phyloP scores from a whole-genome alignment of 768 basidiomycete genomes.

The Mycena olivaceomarginata region DNA sequence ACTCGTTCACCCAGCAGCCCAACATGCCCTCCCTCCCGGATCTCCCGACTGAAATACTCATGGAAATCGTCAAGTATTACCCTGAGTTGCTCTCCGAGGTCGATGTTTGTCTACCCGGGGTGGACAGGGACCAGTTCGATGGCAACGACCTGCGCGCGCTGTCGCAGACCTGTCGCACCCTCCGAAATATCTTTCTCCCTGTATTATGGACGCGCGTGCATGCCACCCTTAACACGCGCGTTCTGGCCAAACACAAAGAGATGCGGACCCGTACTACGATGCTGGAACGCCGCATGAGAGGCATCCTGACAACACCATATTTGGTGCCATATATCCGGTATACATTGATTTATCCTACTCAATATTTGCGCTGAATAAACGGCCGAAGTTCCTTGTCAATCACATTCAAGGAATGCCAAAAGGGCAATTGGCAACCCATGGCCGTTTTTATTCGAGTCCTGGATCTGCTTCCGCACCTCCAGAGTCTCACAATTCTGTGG shows the following conservation, averaged over 20 bases:
- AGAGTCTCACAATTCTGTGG: not conserved
- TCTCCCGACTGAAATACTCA: too few relatives aligned
- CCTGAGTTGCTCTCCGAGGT: not conserved
- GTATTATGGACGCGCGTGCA: slow-evolving; percentile 20
- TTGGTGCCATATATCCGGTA: slow-evolving; percentile 22
- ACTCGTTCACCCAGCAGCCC: too few relatives aligned
- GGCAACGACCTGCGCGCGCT: slow-evolving; percentile 31
- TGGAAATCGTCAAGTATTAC: too few relatives aligned
- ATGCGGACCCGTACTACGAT: slow-evolving; percentile 12
- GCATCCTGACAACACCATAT: slow-evolving; percentile 23
- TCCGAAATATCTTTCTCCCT: slow-evolving; percentile 21
- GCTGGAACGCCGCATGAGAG: slow-evolving; percentile 31
- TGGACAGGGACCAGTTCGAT: not conserved
- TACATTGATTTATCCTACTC: not conserved
- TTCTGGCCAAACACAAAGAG: slow-evolving; percentile 1
- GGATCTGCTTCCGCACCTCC: slow-evolving; percentile 9
- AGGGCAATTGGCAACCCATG: slow-evolving; percentile 25
- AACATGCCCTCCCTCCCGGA: too few relatives aligned
- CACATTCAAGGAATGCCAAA: slow-evolving; percentile 14
- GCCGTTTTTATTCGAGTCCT: slow-evolving; percentile 10
- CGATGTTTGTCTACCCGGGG: slow-evolving; percentile 1
- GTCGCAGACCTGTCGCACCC: slow-evolving; percentile 20
- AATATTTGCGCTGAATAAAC: too few relatives aligned
- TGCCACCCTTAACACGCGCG: not conserved
- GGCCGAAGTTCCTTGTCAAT: slow-evolving; percentile 4